These are phyloP conservation scores for Amaranthus tricolor DNA, from an alignment of 179 eudicot genomes.

Conservation along the genomic window DNA sequence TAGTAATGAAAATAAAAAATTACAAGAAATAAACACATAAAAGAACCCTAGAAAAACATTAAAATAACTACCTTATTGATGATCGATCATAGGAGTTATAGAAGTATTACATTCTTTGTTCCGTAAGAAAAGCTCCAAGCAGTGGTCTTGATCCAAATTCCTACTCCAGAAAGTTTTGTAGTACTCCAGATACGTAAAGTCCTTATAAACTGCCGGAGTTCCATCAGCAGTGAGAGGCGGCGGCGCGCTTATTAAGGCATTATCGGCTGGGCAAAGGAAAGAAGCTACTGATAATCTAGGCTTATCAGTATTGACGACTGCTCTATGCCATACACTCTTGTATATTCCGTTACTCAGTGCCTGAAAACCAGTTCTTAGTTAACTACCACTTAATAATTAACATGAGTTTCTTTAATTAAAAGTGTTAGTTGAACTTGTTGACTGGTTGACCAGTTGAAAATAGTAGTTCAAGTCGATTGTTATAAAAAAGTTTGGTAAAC, in stretches of 20 bases:
- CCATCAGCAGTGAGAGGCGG: constrained; percentile 42
- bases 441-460: neutral
- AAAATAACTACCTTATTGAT: no score
- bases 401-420: neutral
- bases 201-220: constrained; percentile 42
- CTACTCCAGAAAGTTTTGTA: constrained; percentile 84
- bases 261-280: constrained; percentile 63
- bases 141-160: constrained; percentile 67
- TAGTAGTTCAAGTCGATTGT: neutral
- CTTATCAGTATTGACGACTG: constrained; percentile 55
- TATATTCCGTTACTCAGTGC: constrained; percentile 80
- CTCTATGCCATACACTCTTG: constrained; percentile 92
- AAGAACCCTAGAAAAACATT: no score
- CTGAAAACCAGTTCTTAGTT: constrained; percentile 28
- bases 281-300: constrained; percentile 83
- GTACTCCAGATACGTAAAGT: constrained; percentile 78
- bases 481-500: neutral
- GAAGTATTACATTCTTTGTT: no score
- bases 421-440: neutral
- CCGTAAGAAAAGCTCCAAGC: constrained; percentile 57
- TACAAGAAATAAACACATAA: no score
- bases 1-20: no score
- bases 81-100: no score
- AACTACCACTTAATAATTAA: neutral
- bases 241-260: constrained; percentile 65